Evolutionary conservation across 805 yeast genomes (phyloP), one percentile per base, ranked within the genome.

Genomic region (Starmerella floricola): DNA sequence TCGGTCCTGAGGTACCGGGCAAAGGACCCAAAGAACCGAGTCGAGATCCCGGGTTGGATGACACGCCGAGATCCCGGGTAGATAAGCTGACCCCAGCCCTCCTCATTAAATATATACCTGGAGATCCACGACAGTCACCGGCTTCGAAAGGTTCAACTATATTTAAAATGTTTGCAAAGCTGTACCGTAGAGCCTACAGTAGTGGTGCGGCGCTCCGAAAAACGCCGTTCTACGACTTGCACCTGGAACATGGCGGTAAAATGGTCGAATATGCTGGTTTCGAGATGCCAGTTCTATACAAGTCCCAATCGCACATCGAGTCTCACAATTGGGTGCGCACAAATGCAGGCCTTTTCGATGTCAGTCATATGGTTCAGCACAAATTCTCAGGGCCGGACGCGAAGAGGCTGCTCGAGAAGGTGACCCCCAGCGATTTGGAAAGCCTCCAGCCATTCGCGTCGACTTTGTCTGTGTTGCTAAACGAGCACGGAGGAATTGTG

Each of bases 261-360:
- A 79, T 91, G 79, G 97, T 87, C 3, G 93, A 93, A 34, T 91
- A 83, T 63, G 97, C 97, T 15, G 95, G 95, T n/a, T 91, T 74
- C 56, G 74, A 79, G 36, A 88, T 91, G 96, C 98, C 98, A 1
- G 86, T 91, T 8, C 62, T 85, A 24, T 91, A 87, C 66, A 71
- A 74, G 49, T 77, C 71, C n/a, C 94, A 83, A 62, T 63, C 83
- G 2, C 97, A 88, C 61, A 76, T 85, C 31, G 94, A 86, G 47
- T 86, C 96, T 1, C 98, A 91, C 65, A 73, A 79, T 40, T 91
- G 97, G 97, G 93, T 88, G 0, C 74, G 98, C 60, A 56, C 66
- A 17, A 73, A 82, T 48, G 86, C 87, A 29, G 98, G 98, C 6
- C 66, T 91, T 38, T 91, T 91, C 56, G 98, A 91, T 60, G 98